These are phyloP conservation scores for Apiospora phragmitis DNA, from an alignment of 2,329 filamentous ascomycete species.

Conservation along the genomic window DNA sequence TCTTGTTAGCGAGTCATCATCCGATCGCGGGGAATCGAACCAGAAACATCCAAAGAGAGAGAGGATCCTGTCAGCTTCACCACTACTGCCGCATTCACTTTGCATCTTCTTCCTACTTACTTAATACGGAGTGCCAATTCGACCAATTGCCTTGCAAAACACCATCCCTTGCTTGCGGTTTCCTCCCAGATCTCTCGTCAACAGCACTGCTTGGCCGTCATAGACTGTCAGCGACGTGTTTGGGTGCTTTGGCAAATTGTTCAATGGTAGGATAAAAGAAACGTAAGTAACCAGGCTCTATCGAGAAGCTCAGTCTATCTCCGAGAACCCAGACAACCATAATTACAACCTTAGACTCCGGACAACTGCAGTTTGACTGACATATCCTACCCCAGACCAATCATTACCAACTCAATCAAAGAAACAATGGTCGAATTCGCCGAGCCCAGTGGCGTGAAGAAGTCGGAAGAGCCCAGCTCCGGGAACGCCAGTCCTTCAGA, in stretches of 20 bases:
- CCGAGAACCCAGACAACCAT: neutral
- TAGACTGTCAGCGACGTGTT: neutral
- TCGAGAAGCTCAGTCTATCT: neutral
- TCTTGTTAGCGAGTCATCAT: neutral
- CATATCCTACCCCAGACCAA: neutral
- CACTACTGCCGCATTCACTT: neutral
- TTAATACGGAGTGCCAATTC: neutral
- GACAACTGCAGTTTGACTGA: neutral
- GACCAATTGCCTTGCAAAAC: neutral
- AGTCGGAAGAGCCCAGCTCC: conserved; percentile 19
- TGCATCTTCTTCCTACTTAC: neutral
- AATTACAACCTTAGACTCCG: neutral
- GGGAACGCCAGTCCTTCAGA: conserved; percentile 25
- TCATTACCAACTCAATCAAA: neutral
- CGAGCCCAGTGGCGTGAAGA: conserved; percentile 18
- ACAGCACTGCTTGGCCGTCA: neutral
- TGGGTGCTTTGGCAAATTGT: neutral
- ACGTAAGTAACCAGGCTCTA: neutral
- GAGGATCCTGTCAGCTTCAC: neutral
- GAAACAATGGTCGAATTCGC: conserved; percentile 31
- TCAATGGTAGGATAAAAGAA: neutral
- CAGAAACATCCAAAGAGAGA: neutral
- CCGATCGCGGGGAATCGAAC: conserved; percentile 3
- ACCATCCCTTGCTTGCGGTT: neutral
- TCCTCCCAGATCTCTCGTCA: neutral